Conservation (phyloP, 805 yeast species). For the Ogataea pilisensis region DNA sequence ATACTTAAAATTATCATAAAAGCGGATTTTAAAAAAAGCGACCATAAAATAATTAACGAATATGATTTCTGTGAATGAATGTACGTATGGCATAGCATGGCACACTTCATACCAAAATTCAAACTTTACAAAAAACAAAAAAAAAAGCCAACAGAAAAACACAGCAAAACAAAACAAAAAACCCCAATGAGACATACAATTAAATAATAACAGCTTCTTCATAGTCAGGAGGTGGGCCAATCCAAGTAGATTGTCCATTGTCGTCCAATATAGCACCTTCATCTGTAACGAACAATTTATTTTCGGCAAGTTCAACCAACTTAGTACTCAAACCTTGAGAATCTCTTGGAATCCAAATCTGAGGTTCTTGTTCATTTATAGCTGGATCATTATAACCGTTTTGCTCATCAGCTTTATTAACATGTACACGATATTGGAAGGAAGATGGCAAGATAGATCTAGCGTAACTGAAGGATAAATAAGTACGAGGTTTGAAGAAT, state of each 20-base stretch:
- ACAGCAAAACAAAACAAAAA: no score
- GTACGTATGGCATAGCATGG: no score
- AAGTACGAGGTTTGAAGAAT: conserved; percentile 41
- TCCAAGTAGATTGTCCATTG: conserved; percentile 47
- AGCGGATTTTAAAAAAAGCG: no score
- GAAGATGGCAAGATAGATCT: conserved; percentile 39
- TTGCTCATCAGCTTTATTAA: conserved; percentile 3
- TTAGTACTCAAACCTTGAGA: conserved; percentile 60
- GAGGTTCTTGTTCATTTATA: conserved; percentile 52
- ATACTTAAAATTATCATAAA: no score
- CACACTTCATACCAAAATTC: no score
- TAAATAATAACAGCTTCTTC: conserved; percentile 38
- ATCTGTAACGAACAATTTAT: conserved; percentile 52
- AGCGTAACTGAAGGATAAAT: conserved; percentile 38
- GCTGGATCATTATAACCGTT: conserved; percentile 50
- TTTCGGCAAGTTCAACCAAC: conserved; percentile 54
- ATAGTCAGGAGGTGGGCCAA: conserved; percentile 70
- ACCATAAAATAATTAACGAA: no score
- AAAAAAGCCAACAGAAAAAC: no score
- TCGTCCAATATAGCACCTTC: conserved; percentile 55
- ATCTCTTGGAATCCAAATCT: conserved; percentile 70
- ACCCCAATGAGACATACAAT: not conserved
- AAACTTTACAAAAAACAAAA: no score
- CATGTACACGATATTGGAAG: conserved; percentile 17
- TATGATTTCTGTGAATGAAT: no score